These are phyloP conservation scores for Alternaria incomplexa DNA, from an alignment of 2,329 filamentous ascomycete species.

Conservation along the genomic window DNA sequence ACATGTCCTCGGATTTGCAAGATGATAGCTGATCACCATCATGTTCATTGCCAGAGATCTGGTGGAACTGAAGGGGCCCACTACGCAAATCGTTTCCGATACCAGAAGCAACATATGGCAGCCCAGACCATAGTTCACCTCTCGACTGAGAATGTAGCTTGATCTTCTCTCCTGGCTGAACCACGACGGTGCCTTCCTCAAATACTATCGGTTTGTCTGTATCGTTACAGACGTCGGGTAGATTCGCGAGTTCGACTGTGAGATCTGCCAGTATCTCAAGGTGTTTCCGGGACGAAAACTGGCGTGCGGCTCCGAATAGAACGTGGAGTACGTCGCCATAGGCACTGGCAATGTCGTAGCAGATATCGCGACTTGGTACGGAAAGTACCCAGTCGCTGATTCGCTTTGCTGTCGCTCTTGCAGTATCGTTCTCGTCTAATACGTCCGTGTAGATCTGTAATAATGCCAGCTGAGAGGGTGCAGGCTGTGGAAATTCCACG, in stretches of 20 bases:
- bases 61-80: not conserved
- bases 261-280: not conserved
- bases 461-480: not conserved
- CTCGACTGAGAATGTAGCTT: no score
- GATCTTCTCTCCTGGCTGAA: no score
- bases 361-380: not conserved
- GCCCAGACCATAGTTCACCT: no score
- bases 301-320: not conserved
- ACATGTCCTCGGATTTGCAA: no score
- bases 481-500: not conserved
- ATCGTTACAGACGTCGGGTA: no score
- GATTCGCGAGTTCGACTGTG: no score
- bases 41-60: not conserved
- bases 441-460: not conserved
- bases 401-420: not conserved
- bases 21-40: not conserved
- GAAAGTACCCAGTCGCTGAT: not conserved
- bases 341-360: not conserved
- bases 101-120: not conserved
- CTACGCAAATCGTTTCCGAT: not conserved
- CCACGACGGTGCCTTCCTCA: no score
- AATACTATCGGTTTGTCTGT: no score
- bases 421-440: not conserved
- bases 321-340: not conserved
- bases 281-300: not conserved